phyloP scores from a whole-genome alignment of 768 basidiomycete genomes.

The Suillus discolor region DNA sequence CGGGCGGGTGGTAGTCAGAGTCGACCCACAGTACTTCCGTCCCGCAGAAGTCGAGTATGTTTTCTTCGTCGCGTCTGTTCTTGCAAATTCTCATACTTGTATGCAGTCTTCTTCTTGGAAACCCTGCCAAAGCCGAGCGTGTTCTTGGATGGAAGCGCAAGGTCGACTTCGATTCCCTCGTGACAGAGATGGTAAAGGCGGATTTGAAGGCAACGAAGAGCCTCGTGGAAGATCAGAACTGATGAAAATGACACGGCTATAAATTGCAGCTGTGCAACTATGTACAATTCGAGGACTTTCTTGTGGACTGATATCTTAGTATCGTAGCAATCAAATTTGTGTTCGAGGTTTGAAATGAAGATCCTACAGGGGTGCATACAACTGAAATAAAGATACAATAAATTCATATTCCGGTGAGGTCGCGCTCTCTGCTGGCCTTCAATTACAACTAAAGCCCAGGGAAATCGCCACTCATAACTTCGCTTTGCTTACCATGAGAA shows the following conservation, averaged over 20 bases:
- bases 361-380: not conserved
- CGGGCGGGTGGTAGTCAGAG: constrained; percentile 73
- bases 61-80: constrained; percentile 1
- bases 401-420: not conserved
- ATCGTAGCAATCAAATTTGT: not conserved
- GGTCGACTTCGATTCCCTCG: constrained; percentile 80
- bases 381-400: not conserved
- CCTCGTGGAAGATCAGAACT: constrained; percentile 87
- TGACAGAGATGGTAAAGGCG: constrained; percentile 89
- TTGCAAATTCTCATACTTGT: not conserved
- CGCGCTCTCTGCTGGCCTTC: not conserved
- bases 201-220: constrained; percentile 75
- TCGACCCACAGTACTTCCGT: constrained; percentile 91
- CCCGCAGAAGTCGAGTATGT: constrained; percentile 94
- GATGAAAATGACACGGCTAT: not conserved
- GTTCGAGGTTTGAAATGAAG: not conserved
- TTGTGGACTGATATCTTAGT: not conserved
- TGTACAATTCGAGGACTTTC: constrained; percentile 4
- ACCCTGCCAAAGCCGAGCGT: constrained; percentile 88
- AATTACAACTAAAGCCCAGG: not conserved
- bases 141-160: constrained; percentile 89
- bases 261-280: not conserved
- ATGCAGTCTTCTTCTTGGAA: constrained; percentile 76
- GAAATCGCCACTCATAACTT: constrained; percentile 42
- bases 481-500: constrained; percentile 44